These are phyloP conservation scores for Yamadazyma oceani DNA, from an alignment of 1,139 yeast species.

Conservation along the genomic window DNA sequence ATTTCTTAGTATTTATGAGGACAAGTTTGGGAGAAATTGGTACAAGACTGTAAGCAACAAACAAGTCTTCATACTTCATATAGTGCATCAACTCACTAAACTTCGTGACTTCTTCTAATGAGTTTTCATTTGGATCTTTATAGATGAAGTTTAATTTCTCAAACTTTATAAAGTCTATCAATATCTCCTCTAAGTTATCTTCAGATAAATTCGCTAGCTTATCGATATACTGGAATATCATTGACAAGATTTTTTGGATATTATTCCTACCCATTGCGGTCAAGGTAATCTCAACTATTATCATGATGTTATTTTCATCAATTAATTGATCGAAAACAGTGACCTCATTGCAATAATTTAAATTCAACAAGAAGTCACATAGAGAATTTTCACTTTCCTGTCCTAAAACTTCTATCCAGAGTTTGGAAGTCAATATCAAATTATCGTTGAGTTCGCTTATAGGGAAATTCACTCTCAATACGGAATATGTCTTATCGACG, in stretches of 20 bases:
- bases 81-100: conserved; percentile 12
- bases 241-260: conserved; percentile 8
- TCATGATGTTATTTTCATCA: conserved; percentile 27
- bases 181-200: conserved; percentile 22
- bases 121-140: conserved; percentile 8
- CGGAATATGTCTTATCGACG: neutral
- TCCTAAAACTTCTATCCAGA: conserved; percentile 62
- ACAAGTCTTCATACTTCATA: conserved; percentile 8
- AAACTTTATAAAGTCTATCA: conserved; percentile 17
- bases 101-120: conserved; percentile 10
- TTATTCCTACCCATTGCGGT: conserved; percentile 38
- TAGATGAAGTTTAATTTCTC: conserved; percentile 12
- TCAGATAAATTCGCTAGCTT: conserved; percentile 1
- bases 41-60: conserved; percentile 13
- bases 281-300: conserved; percentile 47
- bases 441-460: conserved; percentile 14
- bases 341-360: conserved; percentile 31
- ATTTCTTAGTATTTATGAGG: conserved; percentile 8
- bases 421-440: conserved; percentile 27
- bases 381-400: conserved; percentile 55
- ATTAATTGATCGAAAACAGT: conserved; percentile 42
- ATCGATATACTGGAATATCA: conserved; percentile 23
- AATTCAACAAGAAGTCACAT: conserved; percentile 28
- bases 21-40: conserved; percentile 6
- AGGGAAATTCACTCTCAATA: conserved; percentile 43